phyloP scores from a whole-genome alignment of 306 rosid genomes.

The Amphicarpaea edgeworthii region DNA sequence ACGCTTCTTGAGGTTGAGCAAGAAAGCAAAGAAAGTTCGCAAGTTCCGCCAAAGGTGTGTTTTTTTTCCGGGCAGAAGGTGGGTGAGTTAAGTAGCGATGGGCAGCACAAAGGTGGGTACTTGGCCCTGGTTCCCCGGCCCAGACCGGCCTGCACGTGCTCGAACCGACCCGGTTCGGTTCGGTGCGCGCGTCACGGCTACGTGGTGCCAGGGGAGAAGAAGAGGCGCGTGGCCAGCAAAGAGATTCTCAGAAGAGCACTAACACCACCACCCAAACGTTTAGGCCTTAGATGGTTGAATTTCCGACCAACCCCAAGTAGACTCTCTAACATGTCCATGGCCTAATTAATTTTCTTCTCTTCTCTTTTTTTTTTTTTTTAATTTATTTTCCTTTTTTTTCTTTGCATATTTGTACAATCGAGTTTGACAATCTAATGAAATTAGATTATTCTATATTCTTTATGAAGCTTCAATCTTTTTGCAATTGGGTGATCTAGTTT shows the following conservation, averaged over 20 bases:
- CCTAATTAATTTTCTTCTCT: slow-evolving; percentile 41
- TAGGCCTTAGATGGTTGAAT: slow-evolving; percentile 79
- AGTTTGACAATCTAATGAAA: slow-evolving; percentile 44
- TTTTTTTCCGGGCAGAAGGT: background rate
- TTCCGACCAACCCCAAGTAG: slow-evolving; percentile 90
- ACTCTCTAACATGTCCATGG: slow-evolving; percentile 85
- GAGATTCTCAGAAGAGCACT: slow-evolving; percentile 82
- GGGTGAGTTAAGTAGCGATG: slow-evolving; percentile 16
- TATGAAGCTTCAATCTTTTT: background rate
- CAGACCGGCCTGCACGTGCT: slow-evolving; percentile 60
- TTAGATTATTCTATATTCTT: slow-evolving; percentile 42
- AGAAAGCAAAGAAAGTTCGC: slow-evolving; percentile 36
- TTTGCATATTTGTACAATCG: slow-evolving; percentile 44
- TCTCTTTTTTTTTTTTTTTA: background rate
- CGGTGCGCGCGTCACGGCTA: slow-evolving; percentile 66
- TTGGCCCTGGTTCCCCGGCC: slow-evolving; percentile 47
- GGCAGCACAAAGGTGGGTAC: slow-evolving; percentile 38
- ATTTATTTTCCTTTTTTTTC: background rate
- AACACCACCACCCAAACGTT: slow-evolving; percentile 62
- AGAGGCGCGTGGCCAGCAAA: slow-evolving; percentile 62
- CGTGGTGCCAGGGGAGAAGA: slow-evolving; percentile 58
- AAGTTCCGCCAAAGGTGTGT: slow-evolving; percentile 39
- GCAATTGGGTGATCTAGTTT: slow-evolving; percentile 4
- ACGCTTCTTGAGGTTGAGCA: slow-evolving; percentile 25
- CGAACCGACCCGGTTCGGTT: slow-evolving; percentile 59